Evolutionary conservation across 2,329 filamentous ascomycete genomes (phyloP).

Genomic region (Aspergillus calidoustus): DNA sequence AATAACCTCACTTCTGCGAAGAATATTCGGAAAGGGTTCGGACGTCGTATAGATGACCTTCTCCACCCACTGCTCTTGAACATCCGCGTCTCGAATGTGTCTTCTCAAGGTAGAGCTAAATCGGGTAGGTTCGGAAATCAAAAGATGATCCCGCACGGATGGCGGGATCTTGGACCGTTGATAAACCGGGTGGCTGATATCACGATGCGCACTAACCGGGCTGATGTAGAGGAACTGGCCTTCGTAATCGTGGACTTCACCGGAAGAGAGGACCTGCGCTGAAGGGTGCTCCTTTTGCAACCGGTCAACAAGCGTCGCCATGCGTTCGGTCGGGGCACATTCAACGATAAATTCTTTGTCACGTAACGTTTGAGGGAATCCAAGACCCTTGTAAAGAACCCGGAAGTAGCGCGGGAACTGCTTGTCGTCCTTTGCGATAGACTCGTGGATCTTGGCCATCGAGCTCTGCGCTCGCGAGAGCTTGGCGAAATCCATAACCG

Average conservation of each 20-base stretch:
- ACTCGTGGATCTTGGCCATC: slow-evolving; percentile 91
- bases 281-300: slow-evolving; percentile 90
- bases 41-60: slow-evolving; percentile 84
- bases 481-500: slow-evolving; percentile 88
- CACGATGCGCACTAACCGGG: slow-evolving; percentile 78
- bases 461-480: slow-evolving; percentile 85
- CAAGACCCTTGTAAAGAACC: slow-evolving; percentile 85
- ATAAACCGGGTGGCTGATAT: slow-evolving; percentile 81
- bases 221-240: slow-evolving; percentile 88
- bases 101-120: slow-evolving; percentile 80
- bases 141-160: slow-evolving; percentile 81
- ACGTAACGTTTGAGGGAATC: slow-evolving; percentile 77
- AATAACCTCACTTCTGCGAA: slow-evolving; percentile 84
- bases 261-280: slow-evolving; percentile 76
- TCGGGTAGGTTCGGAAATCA: slow-evolving; percentile 74
- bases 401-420: slow-evolving; percentile 86
- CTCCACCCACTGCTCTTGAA: slow-evolving; percentile 76
- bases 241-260: slow-evolving; percentile 78
- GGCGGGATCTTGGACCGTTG: slow-evolving; percentile 84
- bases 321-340: slow-evolving; percentile 74
- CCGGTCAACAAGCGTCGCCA: slow-evolving; percentile 82
- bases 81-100: slow-evolving; percentile 67
- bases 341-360: slow-evolving; percentile 96
- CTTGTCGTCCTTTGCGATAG: slow-evolving; percentile 79
- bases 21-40: slow-evolving; percentile 87